Evolutionary conservation across 164 flowering plant genomes (phyloP).

Genomic region (Santalum album): DNA sequence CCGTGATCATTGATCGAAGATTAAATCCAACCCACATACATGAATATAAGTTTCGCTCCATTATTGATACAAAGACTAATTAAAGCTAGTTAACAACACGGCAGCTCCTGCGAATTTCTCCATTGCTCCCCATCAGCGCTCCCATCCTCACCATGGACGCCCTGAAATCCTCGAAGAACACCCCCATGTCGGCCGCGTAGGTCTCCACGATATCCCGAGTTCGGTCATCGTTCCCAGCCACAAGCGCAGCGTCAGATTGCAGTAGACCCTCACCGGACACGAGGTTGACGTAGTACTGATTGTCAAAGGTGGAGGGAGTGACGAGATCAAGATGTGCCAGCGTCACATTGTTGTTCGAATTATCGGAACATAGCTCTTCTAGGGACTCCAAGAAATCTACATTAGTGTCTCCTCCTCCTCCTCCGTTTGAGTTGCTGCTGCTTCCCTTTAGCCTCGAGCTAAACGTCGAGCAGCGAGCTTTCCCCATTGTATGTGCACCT

Average conservation of each 20-base stretch:
- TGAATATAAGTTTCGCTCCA: too few species aligned
- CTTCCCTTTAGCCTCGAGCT: slow-evolving; percentile 29
- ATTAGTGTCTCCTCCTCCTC: slow-evolving; percentile 15
- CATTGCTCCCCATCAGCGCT: slow-evolving; percentile 21
- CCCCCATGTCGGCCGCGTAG: slow-evolving; percentile 27
- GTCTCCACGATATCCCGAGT: slow-evolving; percentile 33
- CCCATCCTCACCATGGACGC: slow-evolving; percentile 58
- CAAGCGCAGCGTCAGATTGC: slow-evolving; percentile 56
- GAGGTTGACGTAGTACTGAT: slow-evolving; percentile 68
- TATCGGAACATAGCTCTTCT: slow-evolving; percentile 43
- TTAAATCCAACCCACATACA: too few species aligned
- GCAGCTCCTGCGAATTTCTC: slow-evolving; percentile 54
- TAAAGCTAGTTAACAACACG: slow-evolving; percentile 34
- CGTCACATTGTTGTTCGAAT: slow-evolving; percentile 18
- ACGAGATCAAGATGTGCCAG: slow-evolving; percentile 54
- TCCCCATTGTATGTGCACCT: slow-evolving; percentile 82
- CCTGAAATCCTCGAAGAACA: slow-evolving; percentile 59
- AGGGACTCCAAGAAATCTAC: slow-evolving; percentile 40
- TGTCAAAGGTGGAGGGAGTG: slow-evolving; percentile 66
- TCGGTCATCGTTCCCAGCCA: slow-evolving; percentile 16
- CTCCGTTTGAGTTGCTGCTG: slow-evolving; percentile 11
- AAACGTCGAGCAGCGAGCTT: slow-evolving; percentile 64
- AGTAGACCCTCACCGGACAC: slow-evolving; percentile 66
- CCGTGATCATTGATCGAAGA: too few species aligned
- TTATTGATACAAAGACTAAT: too few species aligned